Base-by-base conservation (phyloP, 1,139 yeast species). In the Taphrina pruni region DNA sequence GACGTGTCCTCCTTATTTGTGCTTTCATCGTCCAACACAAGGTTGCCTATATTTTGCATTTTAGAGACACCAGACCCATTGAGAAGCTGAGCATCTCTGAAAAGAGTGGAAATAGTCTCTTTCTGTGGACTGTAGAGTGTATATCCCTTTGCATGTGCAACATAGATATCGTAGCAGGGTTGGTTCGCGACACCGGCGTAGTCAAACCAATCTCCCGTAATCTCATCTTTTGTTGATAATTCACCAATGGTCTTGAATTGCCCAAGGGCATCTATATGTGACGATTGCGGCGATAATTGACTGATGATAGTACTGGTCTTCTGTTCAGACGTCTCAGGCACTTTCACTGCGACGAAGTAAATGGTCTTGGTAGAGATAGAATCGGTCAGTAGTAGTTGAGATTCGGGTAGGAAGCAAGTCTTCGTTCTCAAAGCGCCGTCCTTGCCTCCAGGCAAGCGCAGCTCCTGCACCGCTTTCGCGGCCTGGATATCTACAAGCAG, bases 141-240 rank as follows among this genome's bases (percentile, higher is more conserved):
- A 20, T 43, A 58, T 8, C 62, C 62, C 17, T 45, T 58, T 17
- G 21, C 43, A 39, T 58, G 62, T 12, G 62, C 62, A 17, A 58
- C 21, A 35, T 36, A 58, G 7, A 43, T 11, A 32, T 58, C 62
- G 21, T 21, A 45, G 17, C 21, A 20, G n/a, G 26, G 6, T n/a
- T 26, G 36, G 46, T 43, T 45, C 2, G n/a, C 8, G 4, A 45
- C 39, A 43, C 54, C 26, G 1, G 62, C 43, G 21, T 14, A 45
- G 21, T 45, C 54, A 41, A 58, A 48, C 43, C 43, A 39, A 6
- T 45, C 36, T 8, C 46, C 48, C 8, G 35, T 26, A n/a, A 14
- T n/a, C 26, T 26, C 62, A 26, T 36, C 54, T 14, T 11, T 20
- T 3, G 32, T 21, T 20, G 48, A 11, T 8, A 58, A 41, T 17